Percentiles rank a stretch among this genome's conserved stretches.
phyloP scores from a whole-genome alignment of 495 filamentous ascomycete species.

The Penicillium paradoxum region DNA sequence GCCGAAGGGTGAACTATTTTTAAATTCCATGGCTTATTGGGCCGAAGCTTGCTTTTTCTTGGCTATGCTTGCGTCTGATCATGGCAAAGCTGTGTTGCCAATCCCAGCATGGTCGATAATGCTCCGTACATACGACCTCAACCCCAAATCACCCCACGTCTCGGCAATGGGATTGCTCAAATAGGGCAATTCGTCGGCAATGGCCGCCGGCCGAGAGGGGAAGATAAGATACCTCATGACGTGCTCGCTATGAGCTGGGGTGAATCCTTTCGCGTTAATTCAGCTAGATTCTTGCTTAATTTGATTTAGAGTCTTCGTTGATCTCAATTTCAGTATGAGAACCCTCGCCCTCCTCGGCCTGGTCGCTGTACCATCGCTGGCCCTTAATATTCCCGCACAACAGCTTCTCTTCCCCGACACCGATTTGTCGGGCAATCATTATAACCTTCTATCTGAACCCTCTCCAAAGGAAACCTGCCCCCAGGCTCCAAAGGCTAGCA shows the following conservation, averaged over 20 bases:
- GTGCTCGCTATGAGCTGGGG: neutral
- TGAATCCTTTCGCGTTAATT: neutral
- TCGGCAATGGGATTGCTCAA: neutral
- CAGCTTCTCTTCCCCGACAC: conserved; percentile 15
- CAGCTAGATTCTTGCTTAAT: neutral
- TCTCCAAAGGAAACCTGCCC: conserved; percentile 28
- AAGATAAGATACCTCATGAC: conserved; percentile 7
- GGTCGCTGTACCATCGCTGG: conserved; percentile 22
- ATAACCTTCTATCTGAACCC: conserved; percentile 6
- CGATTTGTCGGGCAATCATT: neutral
- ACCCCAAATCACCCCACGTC: neutral
- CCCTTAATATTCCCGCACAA: conserved; percentile 22
- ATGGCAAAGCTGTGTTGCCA: too few species aligned
- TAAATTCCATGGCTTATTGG: neutral
- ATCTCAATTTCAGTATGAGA: conserved; percentile 12
- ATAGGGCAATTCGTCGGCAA: conserved; percentile 8
- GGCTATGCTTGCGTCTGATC: too few species aligned
- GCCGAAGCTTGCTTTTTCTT: neutral
- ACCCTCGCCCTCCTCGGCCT: conserved; percentile 12
- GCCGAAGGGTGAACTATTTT: neutral
- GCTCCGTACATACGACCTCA: too few species aligned
- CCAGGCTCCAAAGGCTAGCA: conserved; percentile 25
- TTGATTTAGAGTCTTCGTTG: neutral
- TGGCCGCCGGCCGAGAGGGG: conserved; percentile 7
- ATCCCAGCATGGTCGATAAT: neutral